These are phyloP conservation scores for Mallotus nudiflorus DNA, from an alignment of 345 rosid genomes.

Conservation along the genomic window DNA sequence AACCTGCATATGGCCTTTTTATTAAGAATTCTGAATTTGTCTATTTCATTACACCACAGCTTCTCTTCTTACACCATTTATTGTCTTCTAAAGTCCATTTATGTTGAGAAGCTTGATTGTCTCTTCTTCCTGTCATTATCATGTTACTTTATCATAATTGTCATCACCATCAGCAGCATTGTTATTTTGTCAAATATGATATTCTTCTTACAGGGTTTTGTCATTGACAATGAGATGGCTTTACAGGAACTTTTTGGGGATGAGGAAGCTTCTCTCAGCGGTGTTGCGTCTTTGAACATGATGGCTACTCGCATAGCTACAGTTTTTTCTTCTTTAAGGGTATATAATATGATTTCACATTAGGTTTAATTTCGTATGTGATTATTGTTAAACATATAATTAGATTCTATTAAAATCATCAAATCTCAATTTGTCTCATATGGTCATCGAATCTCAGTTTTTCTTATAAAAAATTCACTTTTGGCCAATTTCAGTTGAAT, in stretches of 20 bases:
- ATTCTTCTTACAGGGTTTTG: conserved; percentile 61
- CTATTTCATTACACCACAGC: background rate
- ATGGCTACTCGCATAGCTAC: conserved; percentile 96
- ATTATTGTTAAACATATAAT: too few species aligned
- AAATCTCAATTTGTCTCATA: too few species aligned
- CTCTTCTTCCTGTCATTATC: background rate
- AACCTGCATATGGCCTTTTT: background rate
- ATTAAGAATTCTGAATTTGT: background rate
- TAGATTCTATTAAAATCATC: too few species aligned
- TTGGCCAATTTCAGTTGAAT: too few species aligned
- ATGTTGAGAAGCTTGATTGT: background rate
- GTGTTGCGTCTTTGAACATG: conserved; percentile 81
- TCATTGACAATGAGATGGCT: conserved; percentile 88
- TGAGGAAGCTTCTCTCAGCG: conserved; percentile 75
- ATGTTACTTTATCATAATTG: background rate
- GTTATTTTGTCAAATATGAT: conserved; percentile 6
- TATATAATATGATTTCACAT: conserved; percentile 39
- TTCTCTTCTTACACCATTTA: too few species aligned
- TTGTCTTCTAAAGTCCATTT: background rate
- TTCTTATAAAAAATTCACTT: too few species aligned
- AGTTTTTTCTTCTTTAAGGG: conserved; percentile 97
- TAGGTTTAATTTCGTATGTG: conserved; percentile 7
- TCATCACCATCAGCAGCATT: background rate
- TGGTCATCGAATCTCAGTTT: too few species aligned
- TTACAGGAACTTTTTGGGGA: conserved; percentile 84